phyloP scores from a whole-genome alignment of 106 monocot genomes.

The Phalaenopsis aphrodite region DNA sequence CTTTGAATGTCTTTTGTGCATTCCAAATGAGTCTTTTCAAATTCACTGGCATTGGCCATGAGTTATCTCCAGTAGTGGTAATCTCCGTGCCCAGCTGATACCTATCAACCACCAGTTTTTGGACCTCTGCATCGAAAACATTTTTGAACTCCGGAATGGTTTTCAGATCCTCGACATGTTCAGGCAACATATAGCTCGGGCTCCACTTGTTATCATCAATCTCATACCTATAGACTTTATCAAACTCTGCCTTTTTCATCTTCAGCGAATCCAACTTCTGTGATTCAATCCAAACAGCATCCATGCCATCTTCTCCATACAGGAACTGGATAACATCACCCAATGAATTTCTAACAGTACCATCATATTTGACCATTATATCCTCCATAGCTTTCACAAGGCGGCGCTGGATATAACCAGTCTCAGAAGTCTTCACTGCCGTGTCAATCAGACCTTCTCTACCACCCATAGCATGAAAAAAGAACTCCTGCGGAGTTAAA shows the following conservation, averaged over 20 bases:
- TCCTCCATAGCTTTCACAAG: conserved; percentile 99
- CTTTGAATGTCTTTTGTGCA: conserved; percentile 96
- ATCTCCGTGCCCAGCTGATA: conserved; percentile 88
- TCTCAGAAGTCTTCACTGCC: conserved; percentile 98
- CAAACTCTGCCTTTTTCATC: conserved; percentile 86
- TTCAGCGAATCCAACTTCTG: conserved; percentile 91
- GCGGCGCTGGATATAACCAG: conserved; percentile 92
- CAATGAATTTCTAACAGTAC: conserved; percentile 96
- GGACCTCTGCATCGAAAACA: conserved; percentile 96
- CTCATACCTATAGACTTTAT: conserved; percentile 74
- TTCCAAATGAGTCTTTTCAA: conserved; percentile 97
- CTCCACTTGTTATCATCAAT: conserved; percentile 82
- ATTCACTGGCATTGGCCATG: conserved; percentile 92
- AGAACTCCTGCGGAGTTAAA: conserved; percentile 94
- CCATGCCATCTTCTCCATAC: conserved; percentile 99
- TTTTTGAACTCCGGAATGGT: conserved; percentile 82
- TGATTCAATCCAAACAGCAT: conserved; percentile 95
- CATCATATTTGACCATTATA: conserved; percentile 99
- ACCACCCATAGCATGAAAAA: conserved; percentile 99
- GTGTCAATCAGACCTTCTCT: conserved; percentile 98
- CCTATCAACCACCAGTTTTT: conserved; percentile 83
- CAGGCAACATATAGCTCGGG: conserved; percentile 81
- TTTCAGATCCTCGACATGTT: conserved; percentile 95
- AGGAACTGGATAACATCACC: conserved; percentile 98
- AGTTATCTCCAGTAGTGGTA: conserved; percentile 79